Evolutionary conservation across 495 filamentous ascomycete genomes (phyloP), one percentile per base, ranked within the genome.

Genomic region (Aspergillus carlsbadensis): DNA sequence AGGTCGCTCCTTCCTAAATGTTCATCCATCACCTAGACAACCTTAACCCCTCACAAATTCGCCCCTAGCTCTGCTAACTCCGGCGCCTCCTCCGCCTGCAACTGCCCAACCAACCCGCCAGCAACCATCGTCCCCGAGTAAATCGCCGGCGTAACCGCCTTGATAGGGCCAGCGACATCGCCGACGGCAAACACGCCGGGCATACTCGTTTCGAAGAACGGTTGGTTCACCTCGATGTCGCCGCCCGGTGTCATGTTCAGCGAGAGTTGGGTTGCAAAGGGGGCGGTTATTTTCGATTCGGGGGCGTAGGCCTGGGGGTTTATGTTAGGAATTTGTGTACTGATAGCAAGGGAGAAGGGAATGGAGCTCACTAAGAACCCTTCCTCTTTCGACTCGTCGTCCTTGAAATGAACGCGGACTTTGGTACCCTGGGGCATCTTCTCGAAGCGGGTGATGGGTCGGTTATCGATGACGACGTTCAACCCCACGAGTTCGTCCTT

Each of bases 121-220:
- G 44, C 51, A 18, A 24, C 57, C 20, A 60, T 24, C 6, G 29
- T 10, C 10, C 51, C 51, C 13, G 31, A 42, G 1, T n/a, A 14
- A 10, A 60, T n/a, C 4, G 57, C 57, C 20, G 10, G 35, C 5
- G 26, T 6, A 11, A 60, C 50, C 10, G 31, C 41, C 46, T 71
- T 69, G 29, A 68, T 41, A 21, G 52, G 50, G 1, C 47, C 52
- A n/a, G 39, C 62, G 52, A 50, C 58, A 51, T 78, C 77, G 24
- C 77, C 76, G 0, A 53, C 70, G 2, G 66, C 76, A 68, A 77
- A 79, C 0, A 70, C 65, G 1, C 75, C 76, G 1, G 41, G n/a
- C 14, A 70, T 54, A 36, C 43, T 73, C 2, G 75, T 72, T 44
- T 75, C 64, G 44, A 66, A 45, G 46, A 72, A 76, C 0, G 68